phyloP scores from a whole-genome alignment of 2,329 filamentous ascomycete genomes.

The Colletotrichum sp. region DNA sequence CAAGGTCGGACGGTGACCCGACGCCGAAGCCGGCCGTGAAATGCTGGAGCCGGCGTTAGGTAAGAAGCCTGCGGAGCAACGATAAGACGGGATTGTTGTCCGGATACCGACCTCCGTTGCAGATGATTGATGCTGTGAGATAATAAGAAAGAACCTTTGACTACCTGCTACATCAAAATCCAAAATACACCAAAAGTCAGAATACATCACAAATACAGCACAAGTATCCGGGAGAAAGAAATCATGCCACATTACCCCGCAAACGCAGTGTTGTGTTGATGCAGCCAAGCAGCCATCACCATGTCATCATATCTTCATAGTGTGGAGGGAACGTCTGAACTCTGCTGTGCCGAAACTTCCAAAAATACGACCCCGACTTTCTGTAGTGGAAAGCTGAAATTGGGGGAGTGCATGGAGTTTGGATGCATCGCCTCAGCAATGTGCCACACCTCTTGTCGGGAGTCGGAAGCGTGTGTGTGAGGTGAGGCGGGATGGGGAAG shows the following conservation, averaged over 20 bases:
- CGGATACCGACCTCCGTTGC: neutral
- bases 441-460: neutral
- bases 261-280: neutral
- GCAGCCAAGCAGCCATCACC: neutral
- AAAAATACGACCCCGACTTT: neutral
- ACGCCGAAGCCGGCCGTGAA: neutral
- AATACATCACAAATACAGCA: neutral
- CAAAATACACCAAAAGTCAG: neutral
- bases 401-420: neutral
- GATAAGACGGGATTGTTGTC: neutral
- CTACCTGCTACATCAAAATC: neutral
- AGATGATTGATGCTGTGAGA: neutral
- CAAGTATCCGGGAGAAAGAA: neutral
- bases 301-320: slow-evolving; percentile 2
- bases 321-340: neutral
- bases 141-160: neutral
- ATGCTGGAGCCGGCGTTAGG: neutral
- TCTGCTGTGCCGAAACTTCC: neutral
- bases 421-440: neutral
- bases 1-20: neutral
- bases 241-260: neutral
- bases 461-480: neutral
- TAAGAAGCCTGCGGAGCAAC: neutral
- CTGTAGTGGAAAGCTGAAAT: neutral
- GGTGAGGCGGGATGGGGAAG: neutral